These are phyloP conservation scores for Oryza brachyantha DNA, from an alignment of 176 grass and related monocot species.

Conservation along the genomic window DNA sequence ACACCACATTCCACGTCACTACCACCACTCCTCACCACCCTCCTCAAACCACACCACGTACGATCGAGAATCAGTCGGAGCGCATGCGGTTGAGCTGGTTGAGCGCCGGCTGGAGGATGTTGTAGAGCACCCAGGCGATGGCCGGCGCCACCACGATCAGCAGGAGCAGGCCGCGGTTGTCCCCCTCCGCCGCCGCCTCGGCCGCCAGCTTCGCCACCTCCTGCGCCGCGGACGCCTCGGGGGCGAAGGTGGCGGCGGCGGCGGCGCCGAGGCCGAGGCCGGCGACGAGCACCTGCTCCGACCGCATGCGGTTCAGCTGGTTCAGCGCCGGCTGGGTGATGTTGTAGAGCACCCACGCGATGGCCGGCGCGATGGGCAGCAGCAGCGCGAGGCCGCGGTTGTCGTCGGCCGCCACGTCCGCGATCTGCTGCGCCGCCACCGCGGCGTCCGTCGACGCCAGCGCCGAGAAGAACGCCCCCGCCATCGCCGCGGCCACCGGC, in stretches of 20 bases:
- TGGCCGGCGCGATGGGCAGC: constrained; percentile 48
- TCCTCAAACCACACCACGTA: constrained; percentile 18
- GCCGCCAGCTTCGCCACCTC: constrained; percentile 38
- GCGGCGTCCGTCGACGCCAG: constrained; percentile 49
- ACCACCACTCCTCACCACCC: not conserved
- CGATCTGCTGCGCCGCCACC: constrained; percentile 53
- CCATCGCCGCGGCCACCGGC: constrained; percentile 44
- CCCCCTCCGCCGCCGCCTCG: not conserved
- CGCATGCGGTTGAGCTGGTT: constrained; percentile 74
- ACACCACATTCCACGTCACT: not conserved
- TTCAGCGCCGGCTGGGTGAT: constrained; percentile 86
- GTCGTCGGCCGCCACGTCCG: constrained; percentile 46
- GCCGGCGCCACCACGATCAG: constrained; percentile 63
- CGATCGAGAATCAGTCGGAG: constrained; percentile 27
- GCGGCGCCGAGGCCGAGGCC: too few species aligned
- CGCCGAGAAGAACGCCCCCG: constrained; percentile 57
- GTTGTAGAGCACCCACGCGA: constrained; percentile 82
- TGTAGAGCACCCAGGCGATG: constrained; percentile 72
- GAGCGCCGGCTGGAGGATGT: constrained; percentile 82
- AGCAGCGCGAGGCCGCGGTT: constrained; percentile 52
- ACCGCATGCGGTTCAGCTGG: constrained; percentile 65
- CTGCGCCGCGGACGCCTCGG: constrained; percentile 47
- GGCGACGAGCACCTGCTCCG: constrained; percentile 13
- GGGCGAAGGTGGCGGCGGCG: constrained; percentile 11
- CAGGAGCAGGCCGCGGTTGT: constrained; percentile 64